phyloP scores from a whole-genome alignment of 208 protist species.

The Crithidia brevicula region DNA sequence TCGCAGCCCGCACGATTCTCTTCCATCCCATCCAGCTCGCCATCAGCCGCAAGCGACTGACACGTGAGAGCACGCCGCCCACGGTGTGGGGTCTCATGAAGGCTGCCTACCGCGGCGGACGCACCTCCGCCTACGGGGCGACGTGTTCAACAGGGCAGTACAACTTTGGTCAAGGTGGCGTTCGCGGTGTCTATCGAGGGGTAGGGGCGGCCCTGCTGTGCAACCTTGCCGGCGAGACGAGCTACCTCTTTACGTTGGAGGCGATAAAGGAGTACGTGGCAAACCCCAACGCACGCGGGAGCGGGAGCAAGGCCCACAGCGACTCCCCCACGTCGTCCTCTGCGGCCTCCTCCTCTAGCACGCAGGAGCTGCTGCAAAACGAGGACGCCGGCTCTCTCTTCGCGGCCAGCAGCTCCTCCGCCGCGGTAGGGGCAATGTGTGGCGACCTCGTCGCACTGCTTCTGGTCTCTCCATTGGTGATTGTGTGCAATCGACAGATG shows the following conservation, averaged over 20 bases:
- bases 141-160: conserved; percentile 16
- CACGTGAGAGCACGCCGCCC: conserved; percentile 54
- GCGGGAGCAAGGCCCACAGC: not conserved
- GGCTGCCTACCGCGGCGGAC: conserved; percentile 60
- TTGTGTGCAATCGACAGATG: conserved; percentile 85
- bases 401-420: conserved; percentile 46
- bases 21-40: conserved; percentile 84
- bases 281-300: not conserved
- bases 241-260: conserved; percentile 79
- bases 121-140: conserved; percentile 28
- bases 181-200: conserved; percentile 77
- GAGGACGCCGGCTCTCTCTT: conserved; percentile 4
- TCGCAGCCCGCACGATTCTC: conserved; percentile 66
- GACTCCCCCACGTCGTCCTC: not conserved
- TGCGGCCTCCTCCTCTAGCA: not conserved
- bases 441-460: conserved; percentile 71
- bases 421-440: conserved; percentile 72
- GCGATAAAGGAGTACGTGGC: conserved; percentile 64
- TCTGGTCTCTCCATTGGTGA: conserved; percentile 65
- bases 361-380: not conserved
- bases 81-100: conserved; percentile 48
- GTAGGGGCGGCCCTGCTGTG: conserved; percentile 67
- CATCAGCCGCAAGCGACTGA: conserved; percentile 82
- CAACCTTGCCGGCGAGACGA: conserved; percentile 79
- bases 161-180: conserved; percentile 51